Percentiles rank a stretch among this genome's conserved stretches.
Evolutionary conservation across 2,329 filamentous ascomycete species (phyloP).

Genomic region (Cordyceps tenuipes): DNA sequence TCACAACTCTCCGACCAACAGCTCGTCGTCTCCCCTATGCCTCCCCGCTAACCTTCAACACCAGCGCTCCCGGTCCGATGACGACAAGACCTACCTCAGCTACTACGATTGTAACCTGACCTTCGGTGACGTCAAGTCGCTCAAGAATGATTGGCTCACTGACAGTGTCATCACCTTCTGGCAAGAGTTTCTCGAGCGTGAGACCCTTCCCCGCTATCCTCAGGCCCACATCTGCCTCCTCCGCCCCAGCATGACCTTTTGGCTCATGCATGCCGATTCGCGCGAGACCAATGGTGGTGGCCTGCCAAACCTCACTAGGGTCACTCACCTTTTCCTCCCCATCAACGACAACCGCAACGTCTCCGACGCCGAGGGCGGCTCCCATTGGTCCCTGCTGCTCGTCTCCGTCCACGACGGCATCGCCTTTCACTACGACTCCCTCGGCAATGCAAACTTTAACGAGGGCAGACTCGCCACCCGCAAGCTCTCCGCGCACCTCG

Average conservation of each 20-base stretch:
- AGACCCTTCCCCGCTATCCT: constrained; percentile 71
- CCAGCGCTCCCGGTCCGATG: constrained; percentile 39
- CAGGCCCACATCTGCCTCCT: constrained; percentile 83
- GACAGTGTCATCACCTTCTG: constrained; percentile 98
- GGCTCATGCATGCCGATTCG: constrained; percentile 69
- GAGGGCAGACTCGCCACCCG: constrained; percentile 63
- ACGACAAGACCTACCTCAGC: constrained; percentile 31
- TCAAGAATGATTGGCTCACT: constrained; percentile 91
- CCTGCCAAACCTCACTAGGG: constrained; percentile 69
- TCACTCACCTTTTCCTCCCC: constrained; percentile 90
- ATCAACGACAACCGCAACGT: constrained; percentile 82
- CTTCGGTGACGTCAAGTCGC: constrained; percentile 76
- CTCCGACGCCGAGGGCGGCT: constrained; percentile 74
- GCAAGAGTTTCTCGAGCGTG: constrained; percentile 93
- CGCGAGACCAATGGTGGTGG: constrained; percentile 53
- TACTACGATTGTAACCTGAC: constrained; percentile 51
- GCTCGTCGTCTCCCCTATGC: neutral
- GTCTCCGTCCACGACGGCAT: constrained; percentile 83
- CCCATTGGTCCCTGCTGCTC: constrained; percentile 89
- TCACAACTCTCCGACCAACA: neutral
- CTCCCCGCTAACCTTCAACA: constrained; percentile 10
- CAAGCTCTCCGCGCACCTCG: constrained; percentile 62
- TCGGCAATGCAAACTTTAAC: constrained; percentile 64
- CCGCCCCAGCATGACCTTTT: constrained; percentile 84
- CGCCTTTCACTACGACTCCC: constrained; percentile 93